Evolutionary conservation across 306 rosid genomes (phyloP).

Genomic region (Luffa aegyptiaca): DNA sequence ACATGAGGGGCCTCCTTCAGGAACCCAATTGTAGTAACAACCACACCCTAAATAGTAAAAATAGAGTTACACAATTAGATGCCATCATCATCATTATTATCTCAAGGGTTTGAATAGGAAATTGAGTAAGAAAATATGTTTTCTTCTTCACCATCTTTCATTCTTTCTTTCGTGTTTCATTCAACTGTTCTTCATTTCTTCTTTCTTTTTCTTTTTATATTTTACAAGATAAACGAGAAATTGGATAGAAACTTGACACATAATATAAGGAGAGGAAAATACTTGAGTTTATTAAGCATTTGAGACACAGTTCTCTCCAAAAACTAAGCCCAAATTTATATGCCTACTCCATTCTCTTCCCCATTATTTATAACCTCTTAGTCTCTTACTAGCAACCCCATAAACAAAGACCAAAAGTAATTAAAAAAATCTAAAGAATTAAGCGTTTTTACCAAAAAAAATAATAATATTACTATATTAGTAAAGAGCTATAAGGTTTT

Average conservation of each 20-base stretch:
- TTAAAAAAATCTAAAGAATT: background rate
- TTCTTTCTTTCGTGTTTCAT: background rate
- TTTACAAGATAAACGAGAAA: background rate
- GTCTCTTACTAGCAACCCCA: background rate
- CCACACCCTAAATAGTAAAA: slow-evolving; percentile 37
- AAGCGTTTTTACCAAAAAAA: background rate
- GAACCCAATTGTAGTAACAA: slow-evolving; percentile 80
- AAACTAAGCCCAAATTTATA: background rate
- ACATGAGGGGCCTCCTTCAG: slow-evolving; percentile 79
- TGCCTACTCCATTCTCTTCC: background rate
- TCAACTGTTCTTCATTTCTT: background rate
- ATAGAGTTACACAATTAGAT: slow-evolving; percentile 4
- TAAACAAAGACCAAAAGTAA: background rate
- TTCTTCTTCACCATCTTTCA: background rate
- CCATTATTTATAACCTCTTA: background rate
- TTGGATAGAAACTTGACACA: background rate
- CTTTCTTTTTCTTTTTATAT: background rate
- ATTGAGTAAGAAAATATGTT: background rate
- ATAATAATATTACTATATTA: background rate
- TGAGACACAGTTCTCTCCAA: background rate
- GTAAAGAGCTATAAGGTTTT: background rate
- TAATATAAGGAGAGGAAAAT: background rate
- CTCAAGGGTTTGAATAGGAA: background rate
- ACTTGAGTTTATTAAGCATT: background rate
- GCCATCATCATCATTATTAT: background rate